Conservation (phyloP, 257 asterid genomes). For the Solanum tarapatanum region DNA sequence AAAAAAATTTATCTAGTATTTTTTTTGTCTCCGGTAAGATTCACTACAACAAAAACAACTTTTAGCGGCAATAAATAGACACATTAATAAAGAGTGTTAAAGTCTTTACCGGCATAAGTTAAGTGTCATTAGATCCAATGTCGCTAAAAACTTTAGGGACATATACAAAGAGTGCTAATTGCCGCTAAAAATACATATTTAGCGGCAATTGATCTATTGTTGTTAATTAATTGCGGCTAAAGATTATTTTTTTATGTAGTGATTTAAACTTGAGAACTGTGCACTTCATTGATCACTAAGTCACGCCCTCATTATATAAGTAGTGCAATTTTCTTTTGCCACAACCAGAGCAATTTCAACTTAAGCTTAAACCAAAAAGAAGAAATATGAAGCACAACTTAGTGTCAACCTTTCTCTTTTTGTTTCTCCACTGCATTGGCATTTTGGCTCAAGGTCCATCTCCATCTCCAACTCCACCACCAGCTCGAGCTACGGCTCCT, state of each 20-base stretch:
- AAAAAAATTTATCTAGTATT: not conserved
- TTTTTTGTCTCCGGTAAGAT: not conserved
- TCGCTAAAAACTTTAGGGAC: too few species aligned
- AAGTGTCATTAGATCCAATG: too few species aligned
- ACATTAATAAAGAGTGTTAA: too few species aligned
- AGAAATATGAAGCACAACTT: not conserved
- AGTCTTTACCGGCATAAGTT: too few species aligned
- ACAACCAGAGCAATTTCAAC: not conserved
- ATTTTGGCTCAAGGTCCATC: constrained; percentile 22
- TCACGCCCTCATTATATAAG: not conserved
- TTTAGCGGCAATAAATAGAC: too few species aligned
- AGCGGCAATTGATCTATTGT: too few species aligned
- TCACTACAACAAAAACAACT: too few species aligned
- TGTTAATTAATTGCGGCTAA: too few species aligned
- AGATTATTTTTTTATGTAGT: too few species aligned
- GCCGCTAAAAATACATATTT: too few species aligned
- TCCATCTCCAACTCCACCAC: not conserved
- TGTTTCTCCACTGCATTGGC: constrained; percentile 3
- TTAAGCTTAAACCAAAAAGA: not conserved
- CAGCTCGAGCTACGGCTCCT: constrained; percentile 3
- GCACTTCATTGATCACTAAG: not conserved
- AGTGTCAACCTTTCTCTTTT: constrained; percentile 3
- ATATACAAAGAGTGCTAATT: too few species aligned
- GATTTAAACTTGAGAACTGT: not conserved
- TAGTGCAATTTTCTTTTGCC: not conserved